Conservation (phyloP, 257 asterid genomes). For the Paraleonurus japonicus region DNA sequence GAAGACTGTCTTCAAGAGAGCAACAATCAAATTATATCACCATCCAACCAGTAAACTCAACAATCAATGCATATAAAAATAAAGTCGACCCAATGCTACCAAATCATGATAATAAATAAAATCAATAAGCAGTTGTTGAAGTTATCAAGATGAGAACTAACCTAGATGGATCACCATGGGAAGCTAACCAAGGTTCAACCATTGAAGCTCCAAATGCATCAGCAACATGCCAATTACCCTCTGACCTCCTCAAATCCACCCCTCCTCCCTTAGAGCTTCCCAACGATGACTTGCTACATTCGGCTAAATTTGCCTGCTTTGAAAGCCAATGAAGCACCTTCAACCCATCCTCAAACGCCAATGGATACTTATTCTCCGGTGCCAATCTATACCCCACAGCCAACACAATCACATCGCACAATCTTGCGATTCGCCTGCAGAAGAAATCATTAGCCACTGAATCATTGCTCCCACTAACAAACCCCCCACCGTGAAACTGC, state of each 20-base stretch:
- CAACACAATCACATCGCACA: slow-evolving; percentile 86
- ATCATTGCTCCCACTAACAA: slow-evolving; percentile 82
- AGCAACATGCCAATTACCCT: slow-evolving; percentile 58
- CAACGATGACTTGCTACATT: slow-evolving; percentile 59
- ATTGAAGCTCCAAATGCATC: slow-evolving; percentile 93
- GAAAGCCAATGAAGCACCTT: slow-evolving; percentile 90
- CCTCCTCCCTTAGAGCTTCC: slow-evolving; percentile 56
- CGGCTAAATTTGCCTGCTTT: slow-evolving; percentile 87
- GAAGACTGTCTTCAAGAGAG: slow-evolving; percentile 1
- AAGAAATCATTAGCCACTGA: slow-evolving; percentile 78
- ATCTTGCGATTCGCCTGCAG: slow-evolving; percentile 78
- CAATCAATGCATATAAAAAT: neutral
- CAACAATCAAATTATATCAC: slow-evolving; percentile 3
- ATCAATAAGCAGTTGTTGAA: slow-evolving; percentile 11
- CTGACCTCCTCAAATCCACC: slow-evolving; percentile 59
- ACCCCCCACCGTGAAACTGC: slow-evolving; percentile 95
- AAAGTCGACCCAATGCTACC: slow-evolving; percentile 35
- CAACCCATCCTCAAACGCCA: slow-evolving; percentile 89
- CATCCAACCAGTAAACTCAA: slow-evolving; percentile 3
- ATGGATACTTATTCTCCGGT: slow-evolving; percentile 84
- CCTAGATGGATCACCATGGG: slow-evolving; percentile 98
- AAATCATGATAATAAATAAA: slow-evolving; percentile 38
- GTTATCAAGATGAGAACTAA: slow-evolving; percentile 29
- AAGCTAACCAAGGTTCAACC: slow-evolving; percentile 98
- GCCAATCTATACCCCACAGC: slow-evolving; percentile 90